These are phyloP conservation scores for Paulownia fortunei DNA, from an alignment of 257 asterid genomes.

Conservation along the genomic window DNA sequence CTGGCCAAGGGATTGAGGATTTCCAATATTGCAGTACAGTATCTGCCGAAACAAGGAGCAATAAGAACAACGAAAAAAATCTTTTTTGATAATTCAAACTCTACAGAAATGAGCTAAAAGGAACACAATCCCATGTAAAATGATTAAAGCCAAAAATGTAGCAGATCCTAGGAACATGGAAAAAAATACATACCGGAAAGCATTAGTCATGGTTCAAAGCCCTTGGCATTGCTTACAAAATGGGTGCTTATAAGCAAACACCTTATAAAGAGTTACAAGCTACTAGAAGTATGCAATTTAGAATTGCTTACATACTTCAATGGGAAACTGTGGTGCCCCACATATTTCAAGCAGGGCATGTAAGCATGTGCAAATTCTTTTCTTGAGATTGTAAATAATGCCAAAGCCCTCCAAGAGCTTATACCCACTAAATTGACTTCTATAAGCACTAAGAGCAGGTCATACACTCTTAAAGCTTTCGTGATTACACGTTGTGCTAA, in stretches of 20 bases:
- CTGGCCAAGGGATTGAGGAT: conserved; percentile 95
- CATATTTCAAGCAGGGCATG: background rate
- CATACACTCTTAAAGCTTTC: background rate
- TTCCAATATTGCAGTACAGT: conserved; percentile 90
- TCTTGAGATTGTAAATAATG: background rate
- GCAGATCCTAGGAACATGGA: background rate
- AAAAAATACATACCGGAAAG: background rate
- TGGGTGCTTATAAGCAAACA: background rate
- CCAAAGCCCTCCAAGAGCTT: background rate
- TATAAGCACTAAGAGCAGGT: conserved; percentile 8
- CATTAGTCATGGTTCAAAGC: background rate
- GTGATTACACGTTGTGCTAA: background rate
- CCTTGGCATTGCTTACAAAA: background rate
- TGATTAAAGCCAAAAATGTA: background rate
- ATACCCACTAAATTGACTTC: background rate
- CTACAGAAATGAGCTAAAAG: background rate
- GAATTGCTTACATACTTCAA: background rate
- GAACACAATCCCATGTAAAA: background rate
- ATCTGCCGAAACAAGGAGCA: conserved; percentile 55
- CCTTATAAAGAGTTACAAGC: background rate
- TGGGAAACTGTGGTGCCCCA: background rate
- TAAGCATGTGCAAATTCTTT: no score
- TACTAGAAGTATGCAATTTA: background rate
- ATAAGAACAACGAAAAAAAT: conserved; percentile 9
- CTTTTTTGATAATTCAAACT: background rate